Evolutionary conservation across 768 basidiomycete genomes (phyloP).

Genomic region (Sporobolomyces roseus): DNA sequence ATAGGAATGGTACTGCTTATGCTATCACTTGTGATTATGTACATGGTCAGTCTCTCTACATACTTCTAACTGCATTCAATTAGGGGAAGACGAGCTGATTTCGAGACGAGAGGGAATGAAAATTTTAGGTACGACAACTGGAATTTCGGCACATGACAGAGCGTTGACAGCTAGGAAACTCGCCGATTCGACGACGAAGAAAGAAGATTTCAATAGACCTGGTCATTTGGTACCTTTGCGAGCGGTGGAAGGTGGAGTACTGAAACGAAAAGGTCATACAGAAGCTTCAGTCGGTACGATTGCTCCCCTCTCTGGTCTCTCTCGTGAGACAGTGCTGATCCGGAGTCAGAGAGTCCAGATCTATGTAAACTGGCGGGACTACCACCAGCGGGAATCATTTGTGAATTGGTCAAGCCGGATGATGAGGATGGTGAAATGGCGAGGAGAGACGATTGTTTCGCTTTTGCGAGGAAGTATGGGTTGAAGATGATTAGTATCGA

Average conservation of each 20-base stretch:
- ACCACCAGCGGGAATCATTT: conserved; percentile 73
- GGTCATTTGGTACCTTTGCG: conserved; percentile 94
- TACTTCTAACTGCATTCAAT: neutral
- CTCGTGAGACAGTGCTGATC: neutral
- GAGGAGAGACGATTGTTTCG: conserved; percentile 84
- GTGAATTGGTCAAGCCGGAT: conserved; percentile 87
- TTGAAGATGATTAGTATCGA: conserved; percentile 93
- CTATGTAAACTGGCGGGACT: conserved; percentile 71
- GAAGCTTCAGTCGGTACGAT: conserved; percentile 68
- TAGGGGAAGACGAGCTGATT: neutral
- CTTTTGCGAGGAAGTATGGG: conserved; percentile 84
- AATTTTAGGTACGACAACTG: conserved; percentile 77
- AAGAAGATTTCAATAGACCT: conserved; percentile 79
- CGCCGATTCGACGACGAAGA: conserved; percentile 55
- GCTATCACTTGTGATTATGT: conserved; percentile 92
- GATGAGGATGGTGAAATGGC: conserved; percentile 86
- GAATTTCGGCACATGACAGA: conserved; percentile 94
- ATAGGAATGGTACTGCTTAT: conserved; percentile 88
- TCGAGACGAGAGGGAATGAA: neutral
- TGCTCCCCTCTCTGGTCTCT: neutral
- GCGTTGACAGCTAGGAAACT: conserved; percentile 79
- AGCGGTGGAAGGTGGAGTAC: conserved; percentile 76
- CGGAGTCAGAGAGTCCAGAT: conserved; percentile 53
- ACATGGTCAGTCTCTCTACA: conserved; percentile 59
- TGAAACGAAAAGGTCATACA: conserved; percentile 87